Conservation (phyloP, 2,329 filamentous ascomycete species). For the Botrytis pseudocinerea region DNA sequence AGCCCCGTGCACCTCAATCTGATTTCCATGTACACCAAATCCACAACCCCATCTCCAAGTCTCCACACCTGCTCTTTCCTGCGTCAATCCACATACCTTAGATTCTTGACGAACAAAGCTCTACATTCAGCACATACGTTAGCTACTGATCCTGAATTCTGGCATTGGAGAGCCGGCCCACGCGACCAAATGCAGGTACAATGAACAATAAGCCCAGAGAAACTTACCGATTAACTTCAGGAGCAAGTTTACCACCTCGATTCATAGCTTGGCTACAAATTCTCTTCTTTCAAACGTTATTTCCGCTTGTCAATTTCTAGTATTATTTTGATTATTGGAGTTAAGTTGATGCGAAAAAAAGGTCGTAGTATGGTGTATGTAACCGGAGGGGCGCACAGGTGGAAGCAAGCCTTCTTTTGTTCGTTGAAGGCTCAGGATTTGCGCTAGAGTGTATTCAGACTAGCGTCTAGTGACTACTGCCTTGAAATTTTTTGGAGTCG, state of each 20-base stretch:
- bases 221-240: constrained; percentile 95
- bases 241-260: constrained; percentile 94
- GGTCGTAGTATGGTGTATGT: constrained; percentile 18
- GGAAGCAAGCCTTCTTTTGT: constrained; percentile 24
- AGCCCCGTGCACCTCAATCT: constrained; percentile 58
- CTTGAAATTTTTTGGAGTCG: constrained; percentile 9
- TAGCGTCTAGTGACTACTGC: neutral
- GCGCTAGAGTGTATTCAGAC: neutral
- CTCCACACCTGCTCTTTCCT: constrained; percentile 6
- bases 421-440: constrained; percentile 14
- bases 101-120: constrained; percentile 99
- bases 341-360: constrained; percentile 23
- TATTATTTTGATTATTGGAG: constrained; percentile 23
- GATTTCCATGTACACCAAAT: constrained; percentile 39
- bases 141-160: constrained; percentile 27
- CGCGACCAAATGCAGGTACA: constrained; percentile 19
- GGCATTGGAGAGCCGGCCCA: constrained; percentile 7
- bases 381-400: constrained; percentile 21
- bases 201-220: neutral
- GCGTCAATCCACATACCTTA: constrained; percentile 64
- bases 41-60: constrained; percentile 4
- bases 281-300: constrained; percentile 26
- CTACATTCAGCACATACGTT: constrained; percentile 50
- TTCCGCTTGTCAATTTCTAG: constrained; percentile 22
- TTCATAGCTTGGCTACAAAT: constrained; percentile 73